These are phyloP conservation scores for Yarrowia osloensis DNA, from an alignment of 805 yeast genomes.

Conservation along the genomic window DNA sequence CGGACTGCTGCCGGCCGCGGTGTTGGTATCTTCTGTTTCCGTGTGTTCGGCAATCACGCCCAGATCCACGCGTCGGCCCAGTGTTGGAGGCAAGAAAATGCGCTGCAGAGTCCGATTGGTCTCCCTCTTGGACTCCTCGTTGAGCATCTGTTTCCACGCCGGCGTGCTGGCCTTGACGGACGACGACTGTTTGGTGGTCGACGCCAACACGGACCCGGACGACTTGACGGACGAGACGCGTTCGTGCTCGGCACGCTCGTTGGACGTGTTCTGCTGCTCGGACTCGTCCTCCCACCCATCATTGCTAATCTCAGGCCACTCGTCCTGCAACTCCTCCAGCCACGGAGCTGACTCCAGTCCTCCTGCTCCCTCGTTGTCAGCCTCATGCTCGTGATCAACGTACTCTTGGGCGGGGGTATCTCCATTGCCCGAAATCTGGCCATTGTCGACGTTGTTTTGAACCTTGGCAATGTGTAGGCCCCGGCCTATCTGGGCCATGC, in stretches of 20 bases:
- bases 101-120: conserved; percentile 14
- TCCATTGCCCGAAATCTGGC: too few species aligned
- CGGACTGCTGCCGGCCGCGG: not conserved
- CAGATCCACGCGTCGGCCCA: conserved; percentile 3
- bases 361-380: not conserved
- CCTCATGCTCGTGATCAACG: not conserved
- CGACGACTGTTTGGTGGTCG: conserved; percentile 7
- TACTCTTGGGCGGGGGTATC: not conserved
- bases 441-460: not conserved
- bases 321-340: conserved; percentile 18
- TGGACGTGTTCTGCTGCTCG: too few species aligned
- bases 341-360: not conserved
- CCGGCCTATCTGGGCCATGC: conserved; percentile 12
- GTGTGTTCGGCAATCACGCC: conserved; percentile 23
- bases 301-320: conserved; percentile 5
- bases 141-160: conserved; percentile 20
- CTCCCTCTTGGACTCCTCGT: not conserved
- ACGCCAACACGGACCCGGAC: not conserved
- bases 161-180: conserved; percentile 5
- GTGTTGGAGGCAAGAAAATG: conserved; percentile 15
- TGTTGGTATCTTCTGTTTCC: conserved; percentile 20
- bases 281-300: not conserved
- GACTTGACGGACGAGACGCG: conserved; percentile 7
- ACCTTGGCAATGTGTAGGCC: not conserved
- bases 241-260: not conserved